Evolutionary conservation across 495 filamentous ascomycete species (phyloP), one percentile per base, ranked within the genome.

Genomic region (Talaromyces adpressus): DNA sequence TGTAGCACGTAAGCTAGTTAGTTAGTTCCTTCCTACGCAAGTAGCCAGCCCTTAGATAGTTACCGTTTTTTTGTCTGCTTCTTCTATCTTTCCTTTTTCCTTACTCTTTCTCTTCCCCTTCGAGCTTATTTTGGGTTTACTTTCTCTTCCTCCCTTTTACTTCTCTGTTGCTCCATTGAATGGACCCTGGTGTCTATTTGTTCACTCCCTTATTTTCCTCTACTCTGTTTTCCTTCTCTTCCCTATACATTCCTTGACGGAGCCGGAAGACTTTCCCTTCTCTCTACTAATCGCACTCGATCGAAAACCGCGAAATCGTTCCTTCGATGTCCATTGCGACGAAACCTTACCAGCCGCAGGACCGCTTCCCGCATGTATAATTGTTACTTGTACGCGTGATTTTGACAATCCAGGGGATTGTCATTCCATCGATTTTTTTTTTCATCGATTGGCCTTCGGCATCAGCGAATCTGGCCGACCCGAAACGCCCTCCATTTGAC

Each of bases 151-250:
- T 56, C 20, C 27, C 52, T 27, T 56, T 56, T 29, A 12, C 12
- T n/a, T 56, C 25, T 27, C 52, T 23, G 22, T 25, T 56, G 27
- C 27, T 56, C 52, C 27, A 56, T 56, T 56, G 52, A 56, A 56
- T 56, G 52, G 52, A 56, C 52, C 52, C 52, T 25, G 22, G 52
- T 56, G 52, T 56, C 52, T 27, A 56, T 56, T 56, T 29, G 52
- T 56, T 56, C 52, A 27, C 20, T 56, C 52, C 52, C 30, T 56
- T 25, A 6, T 27, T 14, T 25, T 29, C 27, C 27, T 56, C 18
- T 5, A 2, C 22, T 56, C 52, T 56, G 36, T 29, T 23, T 20
- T 8, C 4, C 20, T 25, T 14, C 22, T 56, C 52, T 56, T 56
- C 27, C 52, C 4, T 29, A 5, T 29, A 56, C 52, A 29, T 27